Evolutionary conservation across 2,329 filamentous ascomycete species (phyloP), one percentile per base, ranked within the genome.

Genomic region (Diplocarpon rosae): DNA sequence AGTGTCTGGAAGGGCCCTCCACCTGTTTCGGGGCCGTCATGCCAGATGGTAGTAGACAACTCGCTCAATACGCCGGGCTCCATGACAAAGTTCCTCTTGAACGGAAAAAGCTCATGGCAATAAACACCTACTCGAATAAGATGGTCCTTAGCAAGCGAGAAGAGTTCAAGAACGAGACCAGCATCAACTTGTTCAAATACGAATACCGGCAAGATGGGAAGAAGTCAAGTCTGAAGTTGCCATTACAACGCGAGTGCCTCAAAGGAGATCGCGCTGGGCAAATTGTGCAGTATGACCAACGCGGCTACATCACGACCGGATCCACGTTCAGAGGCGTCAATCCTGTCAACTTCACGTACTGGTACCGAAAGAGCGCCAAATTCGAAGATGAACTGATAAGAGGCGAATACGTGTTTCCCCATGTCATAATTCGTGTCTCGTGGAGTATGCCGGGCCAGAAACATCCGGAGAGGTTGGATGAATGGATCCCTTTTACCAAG

Each of bases 301-400:
- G 69, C 48, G 73, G 73, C 15, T 69, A 73, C 37, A 65, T 75
- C 35, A 65, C 70, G 37, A 68, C 66, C 10, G 73, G 73, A 10
- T 74, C 70, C 2, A 64, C 73, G 49, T 69, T 67, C 45, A 66
- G 73, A 35, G 39, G 32, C 11, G 32, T 34, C 47, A 75, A 72
- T 44, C 54, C 72, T 12, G 64, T 74, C n/a, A 66, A 68, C 13
- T 76, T 75, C 64, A 70, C 69, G 46, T 72, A 71, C 44, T 66
- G 69, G 50, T 75, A 76, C 55, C 67, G 72, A 35, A 72, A 72
- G 52, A 69, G 70, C 45, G 67, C 70, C 11, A 68, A 66, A 31
- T 73, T 70, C 45, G 69, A 69, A 16, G 71, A 74, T 53, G 72
- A 75, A 47, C 62, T 76, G 13, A 63, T 76, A 4, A 66, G 72